A percentile compares a stretch with the other conserved stretches of the same genome.
phyloP scores from a whole-genome alignment of 2,329 filamentous ascomycete species.

The Ilyonectria sp. region DNA sequence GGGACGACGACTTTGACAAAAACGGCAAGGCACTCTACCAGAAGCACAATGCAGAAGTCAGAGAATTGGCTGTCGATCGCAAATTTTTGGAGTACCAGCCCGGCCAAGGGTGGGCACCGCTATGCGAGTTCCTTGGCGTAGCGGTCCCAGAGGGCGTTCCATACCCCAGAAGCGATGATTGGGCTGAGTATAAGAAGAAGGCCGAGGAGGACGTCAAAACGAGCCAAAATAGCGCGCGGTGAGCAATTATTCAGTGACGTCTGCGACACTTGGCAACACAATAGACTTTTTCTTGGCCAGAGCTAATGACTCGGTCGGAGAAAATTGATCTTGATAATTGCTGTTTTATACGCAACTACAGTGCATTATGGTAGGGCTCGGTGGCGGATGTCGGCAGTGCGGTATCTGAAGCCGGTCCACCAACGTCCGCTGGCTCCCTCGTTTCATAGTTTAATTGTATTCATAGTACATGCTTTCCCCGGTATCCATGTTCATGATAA shows the following conservation, averaged over 20 bases:
- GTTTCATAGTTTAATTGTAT: too few relatives aligned
- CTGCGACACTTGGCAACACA: background rate
- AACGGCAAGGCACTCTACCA: background rate
- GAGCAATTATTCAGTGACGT: background rate
- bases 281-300: too few relatives aligned
- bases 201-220: background rate
- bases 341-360: too few relatives aligned
- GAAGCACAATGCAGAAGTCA: conserved; percentile 2
- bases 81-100: background rate
- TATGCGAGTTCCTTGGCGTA: background rate
- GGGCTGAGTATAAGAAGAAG: background rate
- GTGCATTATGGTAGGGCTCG: too few relatives aligned
- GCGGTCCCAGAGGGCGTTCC: conserved; percentile 3
- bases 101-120: background rate
- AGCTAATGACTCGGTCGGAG: too few relatives aligned
- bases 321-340: too few relatives aligned
- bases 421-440: too few relatives aligned
- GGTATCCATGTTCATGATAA: too few relatives aligned
- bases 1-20: conserved; percentile 6
- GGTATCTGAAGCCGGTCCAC: too few relatives aligned
- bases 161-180: conserved; percentile 2
- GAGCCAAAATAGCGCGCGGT: background rate
- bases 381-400: too few relatives aligned
- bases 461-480: too few relatives aligned
- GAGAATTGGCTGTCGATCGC: background rate